Base-by-base conservation (phyloP, 139 green algal species). In the Edaphochlamys debaryana region DNA sequence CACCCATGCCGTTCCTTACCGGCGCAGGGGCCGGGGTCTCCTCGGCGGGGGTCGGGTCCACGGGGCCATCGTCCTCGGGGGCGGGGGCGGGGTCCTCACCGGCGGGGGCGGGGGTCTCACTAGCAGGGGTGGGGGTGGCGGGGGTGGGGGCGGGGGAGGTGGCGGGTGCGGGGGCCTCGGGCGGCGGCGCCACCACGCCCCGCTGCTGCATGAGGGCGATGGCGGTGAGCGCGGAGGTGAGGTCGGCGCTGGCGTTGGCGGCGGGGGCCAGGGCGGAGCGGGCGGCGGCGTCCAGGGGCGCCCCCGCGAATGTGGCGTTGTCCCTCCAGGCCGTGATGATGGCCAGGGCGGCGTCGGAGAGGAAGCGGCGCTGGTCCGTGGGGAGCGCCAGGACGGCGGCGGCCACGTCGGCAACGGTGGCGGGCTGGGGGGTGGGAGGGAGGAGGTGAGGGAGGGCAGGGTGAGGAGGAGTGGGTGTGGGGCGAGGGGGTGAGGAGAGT, bases 171-270 rank as follows among this genome's bases (percentile, higher is more conserved):
- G 63, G 38, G 27, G 68, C 41, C 13, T 19, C 54, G 17, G 73
- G 34, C 17, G 67, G 0, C 13, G 67, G 60, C 4, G 37, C 60
- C 2, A 41, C 45, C 3, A 66, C 76, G 3, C 76, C 76, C 32
- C 63, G 42, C 63, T 66, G 62, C 76, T 82, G 42, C 76, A 82
- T 82, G 62, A 82, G 76, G 3, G 76, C 76, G 25, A 82, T 73
- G 63, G 60, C 23, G 63, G 76, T 82, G 76, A 82, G 76, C 22
- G n/a, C 45, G 6, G 32, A 36, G 7, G 76, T 82, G 62, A 82
- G 76, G 76, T 82, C 76, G 4, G 73, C 63, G 66, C 40, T 25
- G 56, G 56, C 25, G 56, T 23, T n/a, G 56, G 19, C 56, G 56
- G 23, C n/a, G 1, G 17, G 23, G 56, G 56, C 15, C 19, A 63